Conservation (phyloP, 768 basidiomycete genomes). For the Boletus sensibilis region DNA sequence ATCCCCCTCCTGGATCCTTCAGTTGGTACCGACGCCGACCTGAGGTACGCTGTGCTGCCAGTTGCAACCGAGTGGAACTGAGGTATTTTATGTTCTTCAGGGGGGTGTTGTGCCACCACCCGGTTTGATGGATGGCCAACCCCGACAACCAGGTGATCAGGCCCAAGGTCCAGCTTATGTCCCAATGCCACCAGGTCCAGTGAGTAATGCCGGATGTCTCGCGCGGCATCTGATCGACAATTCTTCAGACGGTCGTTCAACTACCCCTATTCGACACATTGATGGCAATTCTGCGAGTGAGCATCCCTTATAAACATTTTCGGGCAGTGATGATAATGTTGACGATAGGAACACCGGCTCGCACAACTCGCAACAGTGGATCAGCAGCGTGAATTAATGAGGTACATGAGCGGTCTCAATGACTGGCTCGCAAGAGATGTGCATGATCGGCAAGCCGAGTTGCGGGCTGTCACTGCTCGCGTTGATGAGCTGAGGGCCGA, state of each 20-base stretch:
- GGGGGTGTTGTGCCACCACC: slow-evolving; percentile 26
- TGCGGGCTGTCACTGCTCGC: slow-evolving; percentile 62
- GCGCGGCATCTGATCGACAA: slow-evolving; percentile 1
- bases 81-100: slow-evolving; percentile 11
- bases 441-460: slow-evolving; percentile 71
- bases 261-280: slow-evolving; percentile 69
- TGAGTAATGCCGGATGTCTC: slow-evolving; percentile 32
- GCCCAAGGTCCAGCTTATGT: slow-evolving; percentile 35
- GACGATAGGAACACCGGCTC: slow-evolving; percentile 64
- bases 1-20: slow-evolving; percentile 12
- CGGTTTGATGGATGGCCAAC: slow-evolving; percentile 17
- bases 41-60: slow-evolving; percentile 15
- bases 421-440: slow-evolving; percentile 81
- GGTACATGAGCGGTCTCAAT: slow-evolving; percentile 75
- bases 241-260: slow-evolving; percentile 54
- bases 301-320: slow-evolving; percentile 17
- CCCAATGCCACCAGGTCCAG: slow-evolving; percentile 53
- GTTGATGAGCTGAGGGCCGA: slow-evolving; percentile 49
- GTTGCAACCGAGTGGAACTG: background rate
- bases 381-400: slow-evolving; percentile 77
- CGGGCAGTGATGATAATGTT: slow-evolving; percentile 8
- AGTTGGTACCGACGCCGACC: slow-evolving; percentile 27
- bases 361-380: slow-evolving; percentile 74
- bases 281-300: slow-evolving; percentile 65
- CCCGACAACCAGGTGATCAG: slow-evolving; percentile 23